Conservation (phyloP, 306 rosid species). For the Pterocarpus macrocarpus region DNA sequence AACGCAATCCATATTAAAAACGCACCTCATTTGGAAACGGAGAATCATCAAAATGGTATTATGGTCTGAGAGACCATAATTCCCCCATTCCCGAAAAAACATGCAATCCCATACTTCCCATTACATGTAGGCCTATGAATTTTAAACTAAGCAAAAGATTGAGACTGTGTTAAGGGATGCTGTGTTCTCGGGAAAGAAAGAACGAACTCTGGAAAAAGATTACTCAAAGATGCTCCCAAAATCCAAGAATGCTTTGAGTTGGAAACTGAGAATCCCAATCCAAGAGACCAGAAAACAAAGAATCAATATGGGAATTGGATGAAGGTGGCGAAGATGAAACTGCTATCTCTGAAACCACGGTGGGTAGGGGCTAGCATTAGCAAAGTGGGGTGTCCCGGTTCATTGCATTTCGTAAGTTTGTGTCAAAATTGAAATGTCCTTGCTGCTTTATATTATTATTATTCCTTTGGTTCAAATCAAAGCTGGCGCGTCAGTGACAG, state of each 20-base stretch:
- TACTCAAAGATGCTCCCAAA: constrained; percentile 50
- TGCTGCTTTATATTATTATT: background rate
- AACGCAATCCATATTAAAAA: too few relatives aligned
- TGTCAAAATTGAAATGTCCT: constrained; percentile 1
- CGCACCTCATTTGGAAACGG: too few relatives aligned
- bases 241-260: constrained; percentile 46
- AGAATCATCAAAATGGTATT: too few relatives aligned
- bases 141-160: too few relatives aligned
- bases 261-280: constrained; percentile 40
- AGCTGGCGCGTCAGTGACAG: constrained; percentile 49
- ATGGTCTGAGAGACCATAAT: too few relatives aligned
- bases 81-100: too few relatives aligned
- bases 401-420: constrained; percentile 36
- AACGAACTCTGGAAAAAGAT: background rate
- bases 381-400: constrained; percentile 35
- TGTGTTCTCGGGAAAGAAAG: too few relatives aligned
- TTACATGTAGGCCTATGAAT: too few relatives aligned
- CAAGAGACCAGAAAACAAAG: constrained; percentile 3
- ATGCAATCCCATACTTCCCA: too few relatives aligned
- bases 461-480: constrained; percentile 2
- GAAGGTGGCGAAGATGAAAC: background rate
- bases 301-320: constrained; percentile 36
- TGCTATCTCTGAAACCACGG: constrained; percentile 33
- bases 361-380: background rate
- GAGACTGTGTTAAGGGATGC: too few relatives aligned